Base-by-base conservation (phyloP, 1,139 yeast species). In the Debaryomyces coudertii region DNA sequence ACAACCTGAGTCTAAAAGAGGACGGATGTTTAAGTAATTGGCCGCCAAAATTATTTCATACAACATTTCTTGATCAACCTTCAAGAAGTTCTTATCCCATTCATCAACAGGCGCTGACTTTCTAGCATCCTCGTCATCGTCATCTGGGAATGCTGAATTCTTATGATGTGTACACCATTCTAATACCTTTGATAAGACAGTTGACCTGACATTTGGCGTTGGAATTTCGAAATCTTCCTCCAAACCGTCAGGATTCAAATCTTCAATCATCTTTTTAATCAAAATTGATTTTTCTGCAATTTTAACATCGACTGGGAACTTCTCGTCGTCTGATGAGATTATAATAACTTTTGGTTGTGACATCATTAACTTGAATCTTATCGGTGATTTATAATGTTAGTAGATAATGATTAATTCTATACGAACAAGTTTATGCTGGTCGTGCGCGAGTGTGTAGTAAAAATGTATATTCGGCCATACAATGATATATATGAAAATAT, bases 161-260 rank as follows among this genome's bases (percentile, higher is more conserved):
- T 85, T 87, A 74, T 95, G 98, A 66, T 93, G 95, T 63, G 90
- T 96, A 65, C 98, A 93, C 96, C 97, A 95, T 66, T 93, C 97
- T 48, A 95, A 77, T 14, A 95, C 95, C 65, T 92, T 92, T 63
- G 88, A 83, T 68, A 95, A 79, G 23, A 93, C 98, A 23, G 89
- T 81, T 15, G 90, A 82, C 60, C 95, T 76, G 39, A 90, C 97
- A 60, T 89, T 90, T 40, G 97, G 97, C 23, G 93, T 86, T 30
- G 98, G 98, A 57, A 92, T 85, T 58, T 90, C 96, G 53, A 88
- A 82, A 46, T 82, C 87, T 52, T 79, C 83, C 47, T 77, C 80
- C 49, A 80, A 74, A 14, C 81, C 82, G 53, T 76, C 80, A 35
- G 85, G 86, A 52, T 78, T 76, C 70, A 84, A 77, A 69, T 90